Evolutionary conservation across 495 filamentous ascomycete genomes (phyloP), one percentile per base, ranked within the genome.

Genomic region (Aspergillus bertholletiae): DNA sequence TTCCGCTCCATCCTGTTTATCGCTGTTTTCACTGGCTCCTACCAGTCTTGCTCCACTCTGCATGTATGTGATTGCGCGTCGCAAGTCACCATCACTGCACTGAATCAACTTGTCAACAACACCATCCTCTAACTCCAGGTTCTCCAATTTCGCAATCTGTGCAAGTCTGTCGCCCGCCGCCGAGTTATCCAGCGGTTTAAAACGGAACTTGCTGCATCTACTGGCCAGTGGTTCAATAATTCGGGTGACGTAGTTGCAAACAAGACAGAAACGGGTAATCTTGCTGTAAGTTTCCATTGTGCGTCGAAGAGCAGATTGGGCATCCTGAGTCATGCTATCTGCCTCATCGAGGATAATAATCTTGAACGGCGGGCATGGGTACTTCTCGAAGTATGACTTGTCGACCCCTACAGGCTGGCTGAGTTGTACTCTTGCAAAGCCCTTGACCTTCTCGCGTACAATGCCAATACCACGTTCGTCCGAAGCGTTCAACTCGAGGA

Each of bases 201-300:
- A 99, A 18, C 94, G 80, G 72, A 99, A 99, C 73, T 99, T 99
- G 71, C 85, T 90, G 72, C 94, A 99, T 50, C 75, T 81, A 67
- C 85, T 89, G 2, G 94, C 94, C 21, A 99, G 75, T 22, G 94
- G 94, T 68, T 97, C 94, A 63, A 99, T 99, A 64, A 99, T 97
- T 51, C 94, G 76, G 0, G 94, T 97, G 28, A 99, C 93, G 62
- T 97, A 99, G 73, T 99, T 99, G 74, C 94, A 99, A 37, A 97
- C 92, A 12, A 99, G 77, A 69, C 95, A 97, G 72, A 99, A 99
- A 21, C 94, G 79, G 6, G 94, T 99, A 65, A 97, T 97, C 65
- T 89, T 91, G 71, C 83, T 88, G 71, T 97, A 97, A 49, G 90
- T 94, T 77, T 98, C 94, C 94, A 98, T 98, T 7, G 94, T 97